A percentile compares a stretch with the other conserved stretches of the same genome.
Evolutionary conservation across 1,284 basidiomycete species (phyloP).

Genomic region (Cystobasidiaceae sp.): DNA sequence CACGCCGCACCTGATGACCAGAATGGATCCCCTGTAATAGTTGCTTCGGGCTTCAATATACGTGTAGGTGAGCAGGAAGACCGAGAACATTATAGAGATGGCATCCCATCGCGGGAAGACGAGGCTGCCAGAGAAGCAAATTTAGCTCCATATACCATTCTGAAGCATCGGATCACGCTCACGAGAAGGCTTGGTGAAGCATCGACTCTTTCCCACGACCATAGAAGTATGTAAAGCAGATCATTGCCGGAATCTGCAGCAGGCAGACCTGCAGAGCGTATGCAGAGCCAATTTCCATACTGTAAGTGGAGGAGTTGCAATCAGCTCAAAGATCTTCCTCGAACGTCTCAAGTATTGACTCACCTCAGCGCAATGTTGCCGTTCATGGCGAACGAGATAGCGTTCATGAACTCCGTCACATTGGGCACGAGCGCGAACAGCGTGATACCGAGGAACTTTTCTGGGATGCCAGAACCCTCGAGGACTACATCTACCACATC

Average conservation of each 20-base stretch:
- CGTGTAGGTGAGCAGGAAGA: constrained; percentile 94
- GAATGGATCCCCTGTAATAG: constrained; percentile 89
- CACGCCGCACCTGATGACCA: constrained; percentile 75
- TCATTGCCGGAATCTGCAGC: constrained; percentile 97
- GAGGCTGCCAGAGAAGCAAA: constrained; percentile 55
- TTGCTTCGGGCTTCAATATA: constrained; percentile 98
- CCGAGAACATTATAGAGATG: constrained; percentile 71
- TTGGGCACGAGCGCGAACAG: constrained; percentile 97
- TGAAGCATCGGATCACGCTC: constrained; percentile 40
- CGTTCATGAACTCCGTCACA: constrained; percentile 99
- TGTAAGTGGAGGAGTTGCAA: constrained; percentile 47
- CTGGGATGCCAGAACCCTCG: constrained; percentile 86
- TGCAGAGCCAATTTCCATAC: constrained; percentile 99
- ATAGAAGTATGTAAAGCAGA: constrained; percentile 94
- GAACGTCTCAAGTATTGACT: constrained; percentile 37
- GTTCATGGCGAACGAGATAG: constrained; percentile 96
- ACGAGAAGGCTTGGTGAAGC: constrained; percentile 76
- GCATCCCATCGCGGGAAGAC: constrained; percentile 99
- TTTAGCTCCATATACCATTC: constrained; percentile 26
- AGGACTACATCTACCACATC: constrained; percentile 95
- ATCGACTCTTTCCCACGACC: constrained; percentile 62
- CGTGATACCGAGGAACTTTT: constrained; percentile 95
- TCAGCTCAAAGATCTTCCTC: not conserved
- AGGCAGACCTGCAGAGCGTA: constrained; percentile 98
- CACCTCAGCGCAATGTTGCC: constrained; percentile 95